These are phyloP conservation scores for Eucalyptus decipiens DNA, from an alignment of 345 rosid genomes.

Conservation along the genomic window DNA sequence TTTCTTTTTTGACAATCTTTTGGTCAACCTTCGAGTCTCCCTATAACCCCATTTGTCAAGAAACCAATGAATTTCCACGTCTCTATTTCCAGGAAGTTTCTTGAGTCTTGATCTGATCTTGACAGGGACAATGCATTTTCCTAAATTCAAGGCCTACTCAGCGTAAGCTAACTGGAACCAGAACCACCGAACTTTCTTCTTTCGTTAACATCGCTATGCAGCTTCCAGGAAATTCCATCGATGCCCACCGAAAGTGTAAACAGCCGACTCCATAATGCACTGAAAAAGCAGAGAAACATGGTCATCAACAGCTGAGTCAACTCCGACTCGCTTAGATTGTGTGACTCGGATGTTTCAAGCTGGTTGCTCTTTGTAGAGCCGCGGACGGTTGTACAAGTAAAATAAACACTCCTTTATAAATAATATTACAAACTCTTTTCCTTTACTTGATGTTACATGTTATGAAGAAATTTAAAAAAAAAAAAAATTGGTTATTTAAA, in stretches of 20 bases:
- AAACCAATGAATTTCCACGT: neutral
- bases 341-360: fast-evolving
- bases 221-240: neutral
- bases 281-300: neutral
- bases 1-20: no score
- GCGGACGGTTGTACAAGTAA: no score
- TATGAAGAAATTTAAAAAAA: no score
- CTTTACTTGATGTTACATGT: fast-evolving
- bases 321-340: no score
- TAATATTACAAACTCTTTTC: no score
- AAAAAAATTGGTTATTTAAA: fast-evolving
- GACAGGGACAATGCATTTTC: neutral
- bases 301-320: no score
- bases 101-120: neutral
- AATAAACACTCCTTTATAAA: no score
- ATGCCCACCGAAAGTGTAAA: neutral
- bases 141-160: no score
- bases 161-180: fast-evolving
- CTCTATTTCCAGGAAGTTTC: neutral
- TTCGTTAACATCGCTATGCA: fast-evolving
- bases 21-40: fast-evolving
- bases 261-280: neutral
- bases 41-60: fast-evolving
- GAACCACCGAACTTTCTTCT: neutral
- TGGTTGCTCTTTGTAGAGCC: no score